phyloP scores from a whole-genome alignment of 164 flowering plant genomes.

The Vitis vinifera region DNA sequence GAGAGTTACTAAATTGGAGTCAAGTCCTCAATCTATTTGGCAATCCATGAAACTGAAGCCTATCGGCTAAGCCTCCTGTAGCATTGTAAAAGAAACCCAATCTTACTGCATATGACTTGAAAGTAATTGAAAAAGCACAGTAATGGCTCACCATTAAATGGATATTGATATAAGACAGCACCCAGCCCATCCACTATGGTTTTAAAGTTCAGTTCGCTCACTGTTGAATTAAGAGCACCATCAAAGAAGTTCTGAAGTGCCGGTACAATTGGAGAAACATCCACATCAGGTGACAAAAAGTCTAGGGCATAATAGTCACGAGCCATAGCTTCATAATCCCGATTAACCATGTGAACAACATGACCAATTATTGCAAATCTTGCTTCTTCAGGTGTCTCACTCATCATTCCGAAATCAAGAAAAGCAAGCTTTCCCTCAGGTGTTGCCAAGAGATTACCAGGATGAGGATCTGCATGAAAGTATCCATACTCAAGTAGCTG shows the following conservation, averaged over 20 bases:
- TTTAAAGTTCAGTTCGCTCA: slow-evolving; percentile 94
- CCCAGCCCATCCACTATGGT: slow-evolving; percentile 95
- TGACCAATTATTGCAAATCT: slow-evolving; percentile 95
- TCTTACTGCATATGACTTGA: background rate
- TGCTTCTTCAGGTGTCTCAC: slow-evolving; percentile 98
- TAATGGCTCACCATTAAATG: slow-evolving; percentile 82
- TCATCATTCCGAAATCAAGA: slow-evolving; percentile 99
- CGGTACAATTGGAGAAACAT: slow-evolving; percentile 95
- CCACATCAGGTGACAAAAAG: slow-evolving; percentile 86
- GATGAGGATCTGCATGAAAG: slow-evolving; percentile 99
- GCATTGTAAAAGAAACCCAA: background rate
- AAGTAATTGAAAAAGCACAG: background rate
- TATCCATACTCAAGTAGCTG: slow-evolving; percentile 95
- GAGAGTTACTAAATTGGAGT: background rate
- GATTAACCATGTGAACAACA: slow-evolving; percentile 97
- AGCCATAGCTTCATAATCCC: slow-evolving; percentile 99
- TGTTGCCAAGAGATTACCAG: slow-evolving; percentile 96
- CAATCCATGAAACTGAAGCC: background rate
- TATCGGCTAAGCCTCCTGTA: background rate
- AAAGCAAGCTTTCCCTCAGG: slow-evolving; percentile 98
- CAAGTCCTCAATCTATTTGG: background rate
- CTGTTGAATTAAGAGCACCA: slow-evolving; percentile 85
- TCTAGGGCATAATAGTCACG: slow-evolving; percentile 92
- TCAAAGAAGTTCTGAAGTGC: slow-evolving; percentile 90
- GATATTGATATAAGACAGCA: slow-evolving; percentile 83